Percentiles rank a stretch among this genome's conserved stretches.
phyloP scores from a whole-genome alignment of 2,329 filamentous ascomycete genomes.

The Ophiobolus disseminans region DNA sequence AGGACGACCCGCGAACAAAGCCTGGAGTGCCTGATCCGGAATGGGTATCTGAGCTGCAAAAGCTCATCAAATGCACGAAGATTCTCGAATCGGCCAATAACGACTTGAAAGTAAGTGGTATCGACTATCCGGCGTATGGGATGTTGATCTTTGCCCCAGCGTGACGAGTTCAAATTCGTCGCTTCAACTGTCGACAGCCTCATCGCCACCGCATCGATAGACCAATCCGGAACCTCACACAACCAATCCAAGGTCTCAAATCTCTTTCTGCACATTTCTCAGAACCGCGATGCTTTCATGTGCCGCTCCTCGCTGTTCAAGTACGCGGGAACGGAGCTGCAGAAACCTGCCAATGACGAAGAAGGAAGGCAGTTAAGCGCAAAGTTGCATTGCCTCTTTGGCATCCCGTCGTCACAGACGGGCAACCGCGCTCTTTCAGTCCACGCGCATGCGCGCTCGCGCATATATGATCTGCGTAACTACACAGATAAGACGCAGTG shows the following conservation, averaged over 20 bases:
- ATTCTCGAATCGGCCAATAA: slow-evolving; percentile 53
- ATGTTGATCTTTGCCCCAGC: slow-evolving; percentile 18
- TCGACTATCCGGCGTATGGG: not conserved
- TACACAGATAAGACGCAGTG: slow-evolving; percentile 69
- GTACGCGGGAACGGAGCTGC: slow-evolving; percentile 57
- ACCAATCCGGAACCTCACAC: slow-evolving; percentile 54
- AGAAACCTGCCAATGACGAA: slow-evolving; percentile 49
- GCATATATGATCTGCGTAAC: slow-evolving; percentile 76
- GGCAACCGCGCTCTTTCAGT: slow-evolving; percentile 43
- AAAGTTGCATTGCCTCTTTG: slow-evolving; percentile 73
- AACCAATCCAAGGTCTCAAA: slow-evolving; percentile 50
- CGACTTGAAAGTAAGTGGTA: slow-evolving; percentile 48
- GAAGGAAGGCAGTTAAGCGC: slow-evolving; percentile 69
- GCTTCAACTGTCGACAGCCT: slow-evolving; percentile 52
- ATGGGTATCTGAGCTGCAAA: slow-evolving; percentile 42
- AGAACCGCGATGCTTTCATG: slow-evolving; percentile 67
- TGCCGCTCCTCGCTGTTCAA: slow-evolving; percentile 65
- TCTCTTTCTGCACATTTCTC: slow-evolving; percentile 52
- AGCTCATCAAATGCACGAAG: slow-evolving; percentile 47
- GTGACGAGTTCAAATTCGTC: slow-evolving; percentile 43
- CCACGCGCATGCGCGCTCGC: slow-evolving; percentile 69
- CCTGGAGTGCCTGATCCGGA: slow-evolving; percentile 35
- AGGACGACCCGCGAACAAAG: slow-evolving; percentile 51
- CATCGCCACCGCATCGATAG: slow-evolving; percentile 45
- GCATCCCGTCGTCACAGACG: slow-evolving; percentile 60